These are phyloP conservation scores for Botrytis tulipae DNA, from an alignment of 2,329 filamentous ascomycete genomes.

Conservation along the genomic window DNA sequence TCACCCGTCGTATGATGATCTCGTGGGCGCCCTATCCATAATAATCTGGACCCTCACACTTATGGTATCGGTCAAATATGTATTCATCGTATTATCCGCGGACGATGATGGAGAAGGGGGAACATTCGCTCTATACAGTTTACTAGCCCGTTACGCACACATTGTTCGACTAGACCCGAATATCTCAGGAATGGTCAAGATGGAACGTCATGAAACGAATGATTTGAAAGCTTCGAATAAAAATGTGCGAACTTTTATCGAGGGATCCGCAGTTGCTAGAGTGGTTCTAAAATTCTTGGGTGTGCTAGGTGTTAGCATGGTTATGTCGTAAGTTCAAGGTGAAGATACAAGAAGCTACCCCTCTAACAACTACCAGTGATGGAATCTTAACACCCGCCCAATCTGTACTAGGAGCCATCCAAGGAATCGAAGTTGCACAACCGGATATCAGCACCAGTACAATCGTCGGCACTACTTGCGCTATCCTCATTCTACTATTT, in stretches of 20 bases:
- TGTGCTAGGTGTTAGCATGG: conserved; percentile 65
- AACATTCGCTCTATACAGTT: conserved; percentile 65
- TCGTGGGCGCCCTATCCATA: conserved; percentile 64
- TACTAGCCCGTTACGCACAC: conserved; percentile 60
- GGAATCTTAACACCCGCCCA: conserved; percentile 68
- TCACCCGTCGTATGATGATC: conserved; percentile 54
- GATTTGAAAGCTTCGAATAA: conserved; percentile 54
- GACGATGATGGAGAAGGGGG: conserved; percentile 72
- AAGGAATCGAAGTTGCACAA: conserved; percentile 59
- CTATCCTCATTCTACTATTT: conserved; percentile 63
- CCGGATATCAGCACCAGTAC: conserved; percentile 55
- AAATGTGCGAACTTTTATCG: conserved; percentile 55
- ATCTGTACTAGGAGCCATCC: conserved; percentile 67
- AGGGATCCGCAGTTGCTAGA: conserved; percentile 53
- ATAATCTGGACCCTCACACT: conserved; percentile 68
- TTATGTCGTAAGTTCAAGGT: conserved; percentile 47
- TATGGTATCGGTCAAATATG: conserved; percentile 69
- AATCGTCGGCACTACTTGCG: conserved; percentile 63
- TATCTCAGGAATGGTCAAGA: conserved; percentile 52
- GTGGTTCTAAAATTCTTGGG: conserved; percentile 58
- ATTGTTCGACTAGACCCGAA: conserved; percentile 60
- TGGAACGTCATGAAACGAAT: conserved; percentile 57
- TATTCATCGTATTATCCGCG: conserved; percentile 62
- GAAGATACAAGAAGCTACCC: not conserved
- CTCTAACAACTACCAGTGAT: conserved; percentile 41